A percentile compares a stretch with the other conserved stretches of the same genome.
Evolutionary conservation across 2,329 filamentous ascomycete species (phyloP).

Genomic region (Claviceps lovelessii): DNA sequence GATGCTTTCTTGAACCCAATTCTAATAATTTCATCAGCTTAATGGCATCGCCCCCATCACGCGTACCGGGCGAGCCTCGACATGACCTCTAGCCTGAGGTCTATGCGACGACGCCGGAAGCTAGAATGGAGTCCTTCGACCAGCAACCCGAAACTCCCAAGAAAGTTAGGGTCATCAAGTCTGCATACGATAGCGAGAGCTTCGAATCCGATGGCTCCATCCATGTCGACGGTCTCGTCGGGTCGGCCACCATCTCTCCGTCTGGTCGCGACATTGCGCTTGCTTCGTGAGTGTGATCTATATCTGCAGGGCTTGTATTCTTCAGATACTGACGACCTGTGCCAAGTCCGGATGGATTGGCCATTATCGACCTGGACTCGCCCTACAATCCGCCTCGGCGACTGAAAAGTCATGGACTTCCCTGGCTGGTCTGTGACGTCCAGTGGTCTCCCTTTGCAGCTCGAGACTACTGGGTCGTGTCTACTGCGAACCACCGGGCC

Average conservation of each 20-base stretch:
- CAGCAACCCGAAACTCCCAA: constrained; percentile 31
- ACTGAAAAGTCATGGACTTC: constrained; percentile 64
- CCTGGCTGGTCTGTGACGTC: constrained; percentile 92
- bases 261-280: constrained; percentile 81
- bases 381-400: constrained; percentile 77
- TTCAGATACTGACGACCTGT: constrained; percentile 8
- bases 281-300: constrained; percentile 45
- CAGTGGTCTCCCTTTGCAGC: constrained; percentile 92
- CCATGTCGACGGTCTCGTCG: constrained; percentile 65
- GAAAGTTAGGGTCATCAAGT: constrained; percentile 46
- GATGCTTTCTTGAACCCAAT: not conserved
- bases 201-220: constrained; percentile 78
- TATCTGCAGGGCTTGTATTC: constrained; percentile 8
- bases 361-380: constrained; percentile 83
- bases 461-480: constrained; percentile 85
- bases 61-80: constrained; percentile 1
- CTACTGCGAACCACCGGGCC: constrained; percentile 86
- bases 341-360: constrained; percentile 60
- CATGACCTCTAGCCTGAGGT: constrained; percentile 2
- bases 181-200: constrained; percentile 70
- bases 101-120: not conserved
- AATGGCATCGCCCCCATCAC: not conserved
- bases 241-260: constrained; percentile 84
- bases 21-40: not conserved
- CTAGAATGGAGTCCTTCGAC: constrained; percentile 34